These are phyloP conservation scores for Fusarium foetens DNA, from an alignment of 2,329 filamentous ascomycete species.

Conservation along the genomic window DNA sequence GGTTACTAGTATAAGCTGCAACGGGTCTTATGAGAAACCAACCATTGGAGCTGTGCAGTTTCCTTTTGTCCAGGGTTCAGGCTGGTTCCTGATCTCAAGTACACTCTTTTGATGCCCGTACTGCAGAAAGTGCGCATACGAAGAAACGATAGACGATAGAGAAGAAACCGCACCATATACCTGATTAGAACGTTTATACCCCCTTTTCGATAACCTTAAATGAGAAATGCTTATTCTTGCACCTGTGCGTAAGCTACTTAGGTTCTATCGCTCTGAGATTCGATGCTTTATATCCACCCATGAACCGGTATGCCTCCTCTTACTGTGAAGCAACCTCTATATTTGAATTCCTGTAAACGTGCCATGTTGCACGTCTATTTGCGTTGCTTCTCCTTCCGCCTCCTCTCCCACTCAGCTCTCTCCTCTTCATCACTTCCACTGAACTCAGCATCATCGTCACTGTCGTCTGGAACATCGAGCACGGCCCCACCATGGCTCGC, in stretches of 20 bases:
- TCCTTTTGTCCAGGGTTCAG: conserved; percentile 21
- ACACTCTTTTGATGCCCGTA: conserved; percentile 2
- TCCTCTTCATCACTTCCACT: conserved; percentile 73
- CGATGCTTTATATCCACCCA: conserved; percentile 31
- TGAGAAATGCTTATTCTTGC: conserved; percentile 41
- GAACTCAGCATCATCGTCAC: conserved; percentile 68
- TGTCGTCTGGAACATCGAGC: conserved; percentile 45
- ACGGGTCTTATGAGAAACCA: not conserved
- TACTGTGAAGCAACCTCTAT: conserved; percentile 29
- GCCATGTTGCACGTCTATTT: conserved; percentile 17
- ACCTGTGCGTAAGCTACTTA: conserved; percentile 38
- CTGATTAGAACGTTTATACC: conserved; percentile 37
- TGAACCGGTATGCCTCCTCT: conserved; percentile 13
- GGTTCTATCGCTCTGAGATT: conserved; percentile 42
- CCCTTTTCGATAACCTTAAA: conserved; percentile 37
- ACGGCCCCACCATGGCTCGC: conserved; percentile 19
- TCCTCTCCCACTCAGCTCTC: conserved; percentile 69
- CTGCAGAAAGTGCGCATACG: conserved; percentile 2
- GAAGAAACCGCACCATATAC: conserved; percentile 11
- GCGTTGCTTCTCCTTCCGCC: conserved; percentile 54
- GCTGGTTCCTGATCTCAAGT: conserved; percentile 27
- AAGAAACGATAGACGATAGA: conserved; percentile 26
- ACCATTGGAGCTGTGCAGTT: not conserved
- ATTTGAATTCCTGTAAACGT: conserved; percentile 23
- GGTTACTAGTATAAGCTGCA: conserved; percentile 25